phyloP scores from a whole-genome alignment of 345 rosid genomes.

The Cochlearia excelsa region DNA sequence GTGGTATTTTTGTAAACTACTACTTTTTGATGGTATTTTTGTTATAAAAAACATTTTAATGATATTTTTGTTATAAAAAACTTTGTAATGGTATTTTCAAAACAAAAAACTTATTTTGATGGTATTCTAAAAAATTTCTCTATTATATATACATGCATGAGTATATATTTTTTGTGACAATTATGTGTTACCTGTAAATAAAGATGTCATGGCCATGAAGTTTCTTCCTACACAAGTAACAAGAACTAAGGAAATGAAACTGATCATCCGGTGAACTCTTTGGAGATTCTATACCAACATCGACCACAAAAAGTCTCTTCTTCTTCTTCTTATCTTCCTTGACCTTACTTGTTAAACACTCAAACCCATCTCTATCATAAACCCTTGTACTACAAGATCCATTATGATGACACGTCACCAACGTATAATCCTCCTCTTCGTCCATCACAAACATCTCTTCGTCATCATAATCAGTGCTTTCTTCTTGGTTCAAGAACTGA shows the following conservation, averaged over 20 bases:
- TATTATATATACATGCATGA: no score
- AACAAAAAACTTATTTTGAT: no score
- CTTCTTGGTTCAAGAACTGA: conserved; percentile 29
- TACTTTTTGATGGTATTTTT: no score
- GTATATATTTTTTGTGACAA: background rate
- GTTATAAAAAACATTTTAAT: no score
- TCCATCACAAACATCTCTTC: conserved; percentile 48
- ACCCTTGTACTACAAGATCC: conserved; percentile 51
- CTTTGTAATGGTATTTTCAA: no score
- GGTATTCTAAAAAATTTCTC: no score
- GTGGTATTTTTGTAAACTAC: no score
- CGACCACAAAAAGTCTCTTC: conserved; percentile 20
- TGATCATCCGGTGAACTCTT: conserved; percentile 27
- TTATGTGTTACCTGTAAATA: conserved; percentile 69
- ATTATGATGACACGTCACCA: conserved; percentile 52
- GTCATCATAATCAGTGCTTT: conserved; percentile 33
- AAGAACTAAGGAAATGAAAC: conserved; percentile 57
- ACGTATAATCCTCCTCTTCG: conserved; percentile 54
- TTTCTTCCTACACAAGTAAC: conserved; percentile 62
- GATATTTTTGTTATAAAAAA: no score
- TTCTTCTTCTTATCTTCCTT: background rate
- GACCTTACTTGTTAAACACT: conserved; percentile 24
- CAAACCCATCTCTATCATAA: conserved; percentile 45
- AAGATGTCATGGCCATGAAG: conserved; percentile 71
- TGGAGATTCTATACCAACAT: conserved; percentile 20